phyloP scores from a whole-genome alignment of 208 protist genomes.

The Acanthamoeba healyi region DNA sequence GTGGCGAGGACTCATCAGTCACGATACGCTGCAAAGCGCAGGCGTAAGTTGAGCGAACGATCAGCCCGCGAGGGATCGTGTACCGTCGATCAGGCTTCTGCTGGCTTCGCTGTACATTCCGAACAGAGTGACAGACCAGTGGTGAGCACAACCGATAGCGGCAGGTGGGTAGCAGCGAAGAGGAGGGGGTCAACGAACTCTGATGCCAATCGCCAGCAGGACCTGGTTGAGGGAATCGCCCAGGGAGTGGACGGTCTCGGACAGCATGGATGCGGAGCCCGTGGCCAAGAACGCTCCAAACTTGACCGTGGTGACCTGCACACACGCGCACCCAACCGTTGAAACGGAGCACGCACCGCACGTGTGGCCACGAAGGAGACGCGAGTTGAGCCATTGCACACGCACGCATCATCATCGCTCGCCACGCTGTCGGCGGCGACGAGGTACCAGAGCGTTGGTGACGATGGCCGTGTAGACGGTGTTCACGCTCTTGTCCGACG shows the following conservation, averaged over 20 bases:
- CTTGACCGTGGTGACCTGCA: conserved; percentile 44
- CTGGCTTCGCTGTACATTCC: neutral
- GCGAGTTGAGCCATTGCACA: neutral
- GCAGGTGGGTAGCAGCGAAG: no score
- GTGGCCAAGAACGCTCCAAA: conserved; percentile 43
- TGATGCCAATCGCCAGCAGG: conserved; percentile 46
- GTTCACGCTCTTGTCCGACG: conserved; percentile 24
- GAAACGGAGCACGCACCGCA: neutral
- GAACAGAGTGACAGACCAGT: neutral
- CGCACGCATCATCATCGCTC: no score
- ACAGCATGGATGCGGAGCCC: conserved; percentile 50
- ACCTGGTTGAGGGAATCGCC: conserved; percentile 64
- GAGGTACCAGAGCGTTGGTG: neutral
- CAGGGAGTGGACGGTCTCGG: conserved; percentile 50
- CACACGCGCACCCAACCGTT: neutral
- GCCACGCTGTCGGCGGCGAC: neutral
- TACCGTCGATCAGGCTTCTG: conserved; percentile 54
- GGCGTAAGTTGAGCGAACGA: neutral
- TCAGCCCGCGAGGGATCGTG: neutral
- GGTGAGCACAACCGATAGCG: no score
- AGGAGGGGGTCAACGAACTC: neutral
- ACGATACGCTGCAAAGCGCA: no score
- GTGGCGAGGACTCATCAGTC: neutral
- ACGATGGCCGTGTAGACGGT: conserved; percentile 45
- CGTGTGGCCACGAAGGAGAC: neutral